Evolutionary conservation across 345 rosid genomes (phyloP).

Genomic region (Psidium guajava): DNA sequence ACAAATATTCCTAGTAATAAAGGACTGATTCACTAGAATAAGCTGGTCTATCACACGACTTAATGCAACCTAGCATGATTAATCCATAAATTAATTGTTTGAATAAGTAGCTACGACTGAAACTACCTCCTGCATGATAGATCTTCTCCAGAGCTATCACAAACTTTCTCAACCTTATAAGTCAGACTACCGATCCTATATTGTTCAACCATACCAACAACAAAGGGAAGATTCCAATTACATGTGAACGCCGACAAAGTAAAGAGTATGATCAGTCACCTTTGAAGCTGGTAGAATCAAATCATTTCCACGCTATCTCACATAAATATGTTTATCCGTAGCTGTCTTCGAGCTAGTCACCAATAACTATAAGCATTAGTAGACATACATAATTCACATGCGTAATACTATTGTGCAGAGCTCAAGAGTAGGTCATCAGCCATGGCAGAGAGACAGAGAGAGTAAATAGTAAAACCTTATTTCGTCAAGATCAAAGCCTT

Average conservation of each 20-base stretch:
- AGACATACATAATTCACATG: too few relatives aligned
- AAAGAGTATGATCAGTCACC: not conserved
- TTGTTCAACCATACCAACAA: constrained; percentile 14
- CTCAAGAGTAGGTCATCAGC: too few relatives aligned
- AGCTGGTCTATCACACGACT: not conserved
- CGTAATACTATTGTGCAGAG: too few relatives aligned
- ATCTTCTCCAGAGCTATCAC: not conserved
- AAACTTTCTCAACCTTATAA: not conserved
- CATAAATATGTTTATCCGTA: not conserved
- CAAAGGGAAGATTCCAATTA: not conserved
- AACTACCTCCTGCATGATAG: not conserved
- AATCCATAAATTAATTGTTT: not conserved
- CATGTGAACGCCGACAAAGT: not conserved
- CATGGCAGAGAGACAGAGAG: too few relatives aligned
- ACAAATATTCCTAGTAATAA: not conserved
- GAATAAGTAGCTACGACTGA: not conserved
- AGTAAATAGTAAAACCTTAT: too few relatives aligned
- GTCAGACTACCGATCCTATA: not conserved
- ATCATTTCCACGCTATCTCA: not conserved
- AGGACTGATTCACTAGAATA: not conserved
- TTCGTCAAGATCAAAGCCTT: not conserved
- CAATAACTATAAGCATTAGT: not conserved
- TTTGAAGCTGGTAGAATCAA: not conserved
- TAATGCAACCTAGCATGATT: not conserved
- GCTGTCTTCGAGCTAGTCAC: not conserved